Base-by-base conservation (phyloP, 441 rosid genomes). In the Syzygium syzygioides region DNA sequence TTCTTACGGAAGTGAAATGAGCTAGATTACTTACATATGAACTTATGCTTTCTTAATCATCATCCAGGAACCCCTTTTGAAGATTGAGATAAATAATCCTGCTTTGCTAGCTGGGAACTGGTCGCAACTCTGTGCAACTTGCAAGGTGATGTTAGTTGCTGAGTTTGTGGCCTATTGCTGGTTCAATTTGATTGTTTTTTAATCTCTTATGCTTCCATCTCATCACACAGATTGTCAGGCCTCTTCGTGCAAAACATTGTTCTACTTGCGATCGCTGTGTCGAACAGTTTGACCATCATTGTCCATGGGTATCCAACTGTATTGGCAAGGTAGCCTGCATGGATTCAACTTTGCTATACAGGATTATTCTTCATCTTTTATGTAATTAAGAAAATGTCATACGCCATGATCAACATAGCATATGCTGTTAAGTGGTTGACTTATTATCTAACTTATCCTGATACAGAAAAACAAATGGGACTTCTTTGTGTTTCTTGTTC, bases 301-400 rank as follows among this genome's bases (percentile, higher is more conserved):
- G 98, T 91, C 99, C 99, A 56, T 98, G 99, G 99, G 99, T 98
- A 54, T 97, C 99, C 90, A 98, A 98, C 92, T 98, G 99, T 92
- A 93, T 98, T 87, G 99, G 99, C 93, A 98, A 97, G 98, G 99
- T 98, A 90, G 41, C 88, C 87, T 86, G 55, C 66, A 50, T 87
- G 90, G 87, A 56, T 87, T 90, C 85, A 53, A 41, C 25, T 86
- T 30, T 12, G 19, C 88, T 88, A 76, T 76, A 8, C 83, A 76
- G 83, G 83, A 76, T 76, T 76, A 52, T 76, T 41, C 83, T n/a
- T 76, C 83, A 76, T 41, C n/a, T 76, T 76, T 76, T 76, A 41
- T 76, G 52, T 41, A 41, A 41, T 37, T 41, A 76, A 41, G 83
- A 76, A 59, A 23, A 41, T 76, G n/a, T 76, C 48, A 23, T 41